These are phyloP conservation scores for Echites panduratus DNA, from an alignment of 257 asterid genomes.

Conservation along the genomic window DNA sequence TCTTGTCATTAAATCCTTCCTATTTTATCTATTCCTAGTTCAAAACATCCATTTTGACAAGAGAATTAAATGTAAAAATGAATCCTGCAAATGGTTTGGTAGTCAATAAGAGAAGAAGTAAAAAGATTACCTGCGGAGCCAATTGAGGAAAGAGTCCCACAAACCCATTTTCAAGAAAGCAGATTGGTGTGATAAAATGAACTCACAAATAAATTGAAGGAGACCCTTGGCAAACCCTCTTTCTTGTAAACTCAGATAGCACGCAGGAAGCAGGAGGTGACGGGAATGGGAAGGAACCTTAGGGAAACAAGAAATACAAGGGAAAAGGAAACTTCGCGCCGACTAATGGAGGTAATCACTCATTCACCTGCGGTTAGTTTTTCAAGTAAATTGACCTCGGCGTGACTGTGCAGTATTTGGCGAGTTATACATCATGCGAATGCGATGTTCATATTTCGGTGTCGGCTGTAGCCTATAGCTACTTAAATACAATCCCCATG, in stretches of 20 bases:
- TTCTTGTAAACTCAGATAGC: slow-evolving; percentile 5
- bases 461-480: too few species aligned
- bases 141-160: slow-evolving; percentile 74
- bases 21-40: neutral
- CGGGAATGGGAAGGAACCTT: slow-evolving; percentile 13
- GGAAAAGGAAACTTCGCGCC: slow-evolving; percentile 10
- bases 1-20: neutral
- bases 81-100: neutral
- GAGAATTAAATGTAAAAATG: neutral
- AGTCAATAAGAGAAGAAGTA: neutral
- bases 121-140: slow-evolving; percentile 72
- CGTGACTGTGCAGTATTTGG: neutral
- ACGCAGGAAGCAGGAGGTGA: slow-evolving; percentile 2
- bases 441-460: too few species aligned
- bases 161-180: slow-evolving; percentile 50
- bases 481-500: too few species aligned
- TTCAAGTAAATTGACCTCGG: neutral
- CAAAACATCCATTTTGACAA: neutral
- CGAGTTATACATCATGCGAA: too few species aligned
- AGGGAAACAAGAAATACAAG: neutral
- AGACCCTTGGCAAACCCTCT: neutral
- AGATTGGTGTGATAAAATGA: slow-evolving; percentile 8
- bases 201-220: slow-evolving; percentile 12
- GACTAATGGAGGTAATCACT: neutral
- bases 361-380: neutral